Base-by-base conservation (phyloP, 139 green algal genomes). In the Picochlorum sp. region DNA sequence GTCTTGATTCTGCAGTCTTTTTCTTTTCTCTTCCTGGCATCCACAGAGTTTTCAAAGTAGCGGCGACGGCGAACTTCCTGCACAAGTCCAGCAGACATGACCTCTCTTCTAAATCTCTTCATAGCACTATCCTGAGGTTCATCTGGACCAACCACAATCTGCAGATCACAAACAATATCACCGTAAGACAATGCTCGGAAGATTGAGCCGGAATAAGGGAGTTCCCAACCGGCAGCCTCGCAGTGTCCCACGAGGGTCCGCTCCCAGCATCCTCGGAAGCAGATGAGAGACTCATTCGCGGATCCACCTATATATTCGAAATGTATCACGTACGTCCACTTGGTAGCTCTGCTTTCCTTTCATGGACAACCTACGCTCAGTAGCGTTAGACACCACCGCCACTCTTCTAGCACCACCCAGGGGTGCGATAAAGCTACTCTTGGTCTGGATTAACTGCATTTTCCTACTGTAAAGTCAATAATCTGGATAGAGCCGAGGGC, bases 41-140 rank as follows among this genome's bases (percentile, higher is more conserved):
- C 76, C 45, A 75, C 75, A 1, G 63, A 58, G 52, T 81, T 77
- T 57, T 83, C 76, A 60, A 83, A 83, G 62, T 83, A 78, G 3
- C 72, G 62, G 24, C 76, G 69, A 28, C 76, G 49, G 13, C 76
- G 67, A 51, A 82, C 61, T 65, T 77, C 70, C 38, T 67, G 70
- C 24, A 77, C 68, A 16, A 77, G 20, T 45, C 70, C 70, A 28
- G 59, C 37, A 55, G 14, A 45, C 63, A 72, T 77, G 37, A 77
- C 70, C 47, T 77, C 70, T 28, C 70, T 47, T 11, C 70, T 44
- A 49, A 77, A 77, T 10, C 70, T 62, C 41, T 77, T 77, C 45
- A 77, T 50, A 13, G 70, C 70, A 41, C 55, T 73, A 60, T 77
- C 70, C 37, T 71, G 65, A n/a, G 70, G 63, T 58, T 77, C 70